Conservation (phyloP, 371 early-diverging fungal species). For the Mortierella sp. region DNA sequence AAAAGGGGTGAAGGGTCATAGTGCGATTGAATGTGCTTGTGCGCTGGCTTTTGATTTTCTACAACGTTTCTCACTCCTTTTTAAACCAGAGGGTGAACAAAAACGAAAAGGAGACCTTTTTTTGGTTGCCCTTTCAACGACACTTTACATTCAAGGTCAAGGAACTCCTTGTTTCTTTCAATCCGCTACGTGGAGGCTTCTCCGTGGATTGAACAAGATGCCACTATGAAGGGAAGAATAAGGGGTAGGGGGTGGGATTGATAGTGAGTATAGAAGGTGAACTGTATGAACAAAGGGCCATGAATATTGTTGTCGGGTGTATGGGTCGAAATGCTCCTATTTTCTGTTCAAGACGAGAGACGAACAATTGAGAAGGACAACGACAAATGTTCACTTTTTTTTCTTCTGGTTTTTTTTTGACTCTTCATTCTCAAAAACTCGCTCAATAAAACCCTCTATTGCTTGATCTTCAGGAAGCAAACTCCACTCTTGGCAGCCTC, state of each 20-base stretch:
- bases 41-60: slow-evolving; percentile 5
- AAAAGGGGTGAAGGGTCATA: neutral
- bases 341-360: neutral
- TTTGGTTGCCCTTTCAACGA: neutral
- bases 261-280: neutral
- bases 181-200: neutral
- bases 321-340: neutral
- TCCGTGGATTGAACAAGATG: neutral
- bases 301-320: neutral
- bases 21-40: neutral
- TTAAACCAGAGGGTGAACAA: neutral
- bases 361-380: neutral
- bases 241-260: neutral
- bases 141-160: neutral
- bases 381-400: neutral
- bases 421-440: neutral
- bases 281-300: neutral
- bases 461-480: slow-evolving; percentile 43
- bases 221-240: neutral
- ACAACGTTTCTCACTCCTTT: slow-evolving; percentile 22
- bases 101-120: neutral
- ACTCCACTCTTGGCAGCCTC: slow-evolving; percentile 47
- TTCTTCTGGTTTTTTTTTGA: neutral
- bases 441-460: neutral
- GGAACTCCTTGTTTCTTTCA: neutral